Evolutionary conservation across 2,329 filamentous ascomycete species (phyloP), one percentile per base, ranked within the genome.

Genomic region (Aureobasidium sp.): DNA sequence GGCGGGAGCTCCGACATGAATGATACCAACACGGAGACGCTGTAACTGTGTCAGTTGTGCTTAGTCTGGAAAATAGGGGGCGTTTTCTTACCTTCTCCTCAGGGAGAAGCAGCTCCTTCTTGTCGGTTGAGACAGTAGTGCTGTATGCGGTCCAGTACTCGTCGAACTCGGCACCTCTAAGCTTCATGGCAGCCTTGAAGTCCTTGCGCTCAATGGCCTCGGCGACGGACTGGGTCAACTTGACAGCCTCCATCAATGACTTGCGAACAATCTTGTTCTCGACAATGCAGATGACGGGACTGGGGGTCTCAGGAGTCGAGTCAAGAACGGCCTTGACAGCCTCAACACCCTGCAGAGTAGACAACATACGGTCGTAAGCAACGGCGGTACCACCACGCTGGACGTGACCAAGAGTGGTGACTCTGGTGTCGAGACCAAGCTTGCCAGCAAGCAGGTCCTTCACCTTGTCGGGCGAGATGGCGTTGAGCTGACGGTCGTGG

Each of bases 191-290:
- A 64, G 80, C 84, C 39, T 89, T 86, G 71, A 97, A 99, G 67
- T 97, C 87, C 72, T 91, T 92, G 60, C 81, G 84, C 29, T 90
- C 83, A 62, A 99, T 96, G 34, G 90, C 89, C 67, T 84, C 83
- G 14, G 91, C 85, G 0, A 97, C 90, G 61, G 89, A 83, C 73
- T 97, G 88, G 32, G 94, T 99, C 70, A 91, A 84, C 50, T 84
- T 79, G 11, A 99, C 94, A 1, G 94, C 92, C 71, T 96, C 84
- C 79, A 97, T 89, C 30, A 99, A 79, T 25, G 91, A 88, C 68
- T 92, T 91, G 61, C 92, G 85, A 66, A 91, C 86, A 72, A 99
- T 97, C 79, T 99, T 96, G 82, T 97, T 97, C 79, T 99, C 94
- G 66, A 88, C 92, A 67, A 99, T 92, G 68, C 91, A 92, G 72